Evolutionary conservation across 2,329 filamentous ascomycete genomes (phyloP), one percentile per base, ranked within the genome.

Genomic region (Fonsecaea nubica): DNA sequence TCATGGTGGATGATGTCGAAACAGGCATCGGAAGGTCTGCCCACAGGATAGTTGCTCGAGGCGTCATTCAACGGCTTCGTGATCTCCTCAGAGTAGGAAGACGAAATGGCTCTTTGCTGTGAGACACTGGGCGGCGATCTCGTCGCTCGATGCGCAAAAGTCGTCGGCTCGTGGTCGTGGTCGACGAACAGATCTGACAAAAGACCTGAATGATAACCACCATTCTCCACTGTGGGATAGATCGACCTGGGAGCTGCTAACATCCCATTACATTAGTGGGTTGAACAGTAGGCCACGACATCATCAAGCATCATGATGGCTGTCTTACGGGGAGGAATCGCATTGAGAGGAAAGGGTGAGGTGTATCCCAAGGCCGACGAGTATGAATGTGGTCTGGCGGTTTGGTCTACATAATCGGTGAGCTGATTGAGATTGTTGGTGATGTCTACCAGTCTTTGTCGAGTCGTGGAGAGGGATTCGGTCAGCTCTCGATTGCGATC

Each of bases 1-100:
- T 54, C 52, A n/a, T 54, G 52, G 18, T 54, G 25, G 52, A 54
- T 54, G 4, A 54, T 54, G 52, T 54, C 52, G 7, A 54, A 35
- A 13, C 52, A 54, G 52, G 52, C 52, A 54, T 54, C 52, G n/a
- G 52, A 54, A 13, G 52, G 52, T 54, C 32, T 32, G 25, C 52
- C 52, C 18, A 54, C 52, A 15, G 52, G 52, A 54, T 54, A 54
- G 21, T 54, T 54, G 25, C 32, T 30, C 21, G 52, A 54, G 15
- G 52, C 8, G 52, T 54, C 15, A 9, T 13, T 35, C 32, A 32
- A 10, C 10, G 52, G 13, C 12, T 18, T 15, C 32, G 52, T 15
- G 21, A 32, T 32, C 25, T 54, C 52, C 7, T 32, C 21, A 13
- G 30, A 7, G n/a, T 18, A 6, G 15, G 40, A 18, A 5, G 18